Evolutionary conservation across 306 rosid species (phyloP), one percentile per base, ranked within the genome.

Genomic region (Vachellia pachyceras): DNA sequence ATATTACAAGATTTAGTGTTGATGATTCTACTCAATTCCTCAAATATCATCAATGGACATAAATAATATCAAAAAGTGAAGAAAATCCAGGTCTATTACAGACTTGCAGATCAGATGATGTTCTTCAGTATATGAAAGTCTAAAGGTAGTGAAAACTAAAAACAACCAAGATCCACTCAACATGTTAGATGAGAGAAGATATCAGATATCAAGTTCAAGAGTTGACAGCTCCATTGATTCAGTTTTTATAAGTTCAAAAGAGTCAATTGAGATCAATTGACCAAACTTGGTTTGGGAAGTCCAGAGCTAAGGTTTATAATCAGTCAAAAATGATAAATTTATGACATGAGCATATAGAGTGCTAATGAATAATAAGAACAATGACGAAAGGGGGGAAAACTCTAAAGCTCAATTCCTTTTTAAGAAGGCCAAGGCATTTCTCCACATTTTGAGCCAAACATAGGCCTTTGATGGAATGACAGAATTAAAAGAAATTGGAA

Each of bases 1-100:
- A 70, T 74, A 67, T 61, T 44, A 69, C 52, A 77, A 40, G 65
- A 33, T 33, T 40, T 77, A 64, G 77, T 63, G 65, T 17, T 47
- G 63, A 69, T 40, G 55, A 63, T 68, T 77, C 22, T 45, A 81
- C 64, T 75, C 68, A 73, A 22, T 54, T 76, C 81, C 64, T 45
- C 36, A 65, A 75, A 78, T 41, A 78, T 29, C 23, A 58, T 50
- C 65, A n/a, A 23, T 36, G 17, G 35, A 63, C 61, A 8, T 20
- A 70, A 39, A 61, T 70, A 69, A 74, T 36, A 60, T 47, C 47
- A 69, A 73, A n/a, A n/a, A 29, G 68, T 52, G 42, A 65, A 72
- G n/a, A 80, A 77, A 65, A 37, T 37, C 44, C 15, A 35, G 42
- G 36, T 25, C 50, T n/a, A 25, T 23, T 77, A 60, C 54, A 37